Evolutionary conservation across 345 rosid genomes (phyloP).

Genomic region (Murraya koenigii): DNA sequence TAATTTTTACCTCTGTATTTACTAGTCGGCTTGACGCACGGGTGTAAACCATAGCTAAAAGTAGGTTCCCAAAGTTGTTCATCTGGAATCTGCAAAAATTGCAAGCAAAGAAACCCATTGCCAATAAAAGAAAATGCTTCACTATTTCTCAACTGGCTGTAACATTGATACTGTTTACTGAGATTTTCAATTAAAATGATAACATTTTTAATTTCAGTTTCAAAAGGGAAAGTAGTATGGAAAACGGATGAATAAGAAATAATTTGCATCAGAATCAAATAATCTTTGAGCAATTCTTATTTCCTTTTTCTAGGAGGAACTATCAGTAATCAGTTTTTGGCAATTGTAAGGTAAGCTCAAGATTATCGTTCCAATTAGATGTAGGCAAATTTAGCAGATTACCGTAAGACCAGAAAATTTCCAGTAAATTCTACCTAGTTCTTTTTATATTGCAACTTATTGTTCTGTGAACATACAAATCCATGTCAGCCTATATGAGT

Average conservation of each 20-base stretch:
- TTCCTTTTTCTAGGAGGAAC: neutral
- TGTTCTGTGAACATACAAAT: neutral
- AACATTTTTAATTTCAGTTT: neutral
- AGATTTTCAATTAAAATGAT: neutral
- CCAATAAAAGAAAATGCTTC: neutral
- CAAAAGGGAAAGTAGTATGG: neutral
- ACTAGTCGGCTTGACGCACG: slow-evolving; percentile 63
- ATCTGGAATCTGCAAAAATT: slow-evolving; percentile 35
- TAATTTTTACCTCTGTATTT: slow-evolving; percentile 52
- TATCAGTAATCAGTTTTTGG: neutral
- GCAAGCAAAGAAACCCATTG: slow-evolving; percentile 13
- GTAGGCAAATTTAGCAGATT: neutral
- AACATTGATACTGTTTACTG: neutral
- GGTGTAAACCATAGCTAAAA: slow-evolving; percentile 58
- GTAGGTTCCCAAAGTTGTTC: slow-evolving; percentile 66
- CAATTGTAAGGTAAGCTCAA: neutral
- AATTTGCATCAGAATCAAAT: neutral
- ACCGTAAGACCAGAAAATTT: neutral
- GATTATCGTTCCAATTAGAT: neutral
- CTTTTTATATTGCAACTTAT: neutral
- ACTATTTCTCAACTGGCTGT: neutral
- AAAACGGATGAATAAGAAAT: neutral
- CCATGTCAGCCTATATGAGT: neutral
- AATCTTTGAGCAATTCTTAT: neutral
- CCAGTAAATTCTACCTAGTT: neutral